phyloP scores from a whole-genome alignment of 179 eudicot species.

The Beta corolliflora region DNA sequence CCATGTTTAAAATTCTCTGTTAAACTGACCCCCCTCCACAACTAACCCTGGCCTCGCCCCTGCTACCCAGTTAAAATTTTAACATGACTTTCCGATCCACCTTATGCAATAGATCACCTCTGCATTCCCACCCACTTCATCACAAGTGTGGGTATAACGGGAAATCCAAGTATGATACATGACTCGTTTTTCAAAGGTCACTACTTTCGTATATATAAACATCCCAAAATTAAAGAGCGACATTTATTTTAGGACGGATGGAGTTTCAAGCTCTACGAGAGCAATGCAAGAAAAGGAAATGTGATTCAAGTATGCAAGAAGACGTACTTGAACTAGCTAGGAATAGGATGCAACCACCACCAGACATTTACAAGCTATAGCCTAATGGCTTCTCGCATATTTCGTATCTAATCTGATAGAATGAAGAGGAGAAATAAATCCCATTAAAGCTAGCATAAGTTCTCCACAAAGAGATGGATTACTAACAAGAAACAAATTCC shows the following conservation, averaged over 20 bases:
- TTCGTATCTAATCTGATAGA: constrained; percentile 37
- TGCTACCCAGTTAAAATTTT: not conserved
- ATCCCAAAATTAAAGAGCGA: not conserved
- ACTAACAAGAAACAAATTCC: too few relatives aligned
- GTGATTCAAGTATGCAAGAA: constrained; percentile 33
- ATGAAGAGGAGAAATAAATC: constrained; percentile 26
- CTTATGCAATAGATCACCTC: not conserved
- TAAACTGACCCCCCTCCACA: too few relatives aligned
- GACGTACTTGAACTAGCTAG: constrained; percentile 42
- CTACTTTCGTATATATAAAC: not conserved
- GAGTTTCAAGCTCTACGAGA: not conserved
- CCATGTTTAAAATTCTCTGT: too few relatives aligned
- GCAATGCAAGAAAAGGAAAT: not conserved
- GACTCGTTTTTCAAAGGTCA: not conserved
- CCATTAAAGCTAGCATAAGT: constrained; percentile 22
- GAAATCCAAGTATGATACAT: not conserved
- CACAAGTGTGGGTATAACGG: not conserved
- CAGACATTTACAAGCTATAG: constrained; percentile 38
- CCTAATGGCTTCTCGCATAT: constrained; percentile 48
- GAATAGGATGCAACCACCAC: constrained; percentile 42
- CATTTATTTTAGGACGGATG: not conserved
- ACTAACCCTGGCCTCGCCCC: too few relatives aligned
- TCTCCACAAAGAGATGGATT: not conserved
- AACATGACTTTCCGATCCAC: not conserved
- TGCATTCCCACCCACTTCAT: not conserved